These are phyloP conservation scores for Suhomyces tanzawaensis DNA, from an alignment of 805 yeast species.

Conservation along the genomic window DNA sequence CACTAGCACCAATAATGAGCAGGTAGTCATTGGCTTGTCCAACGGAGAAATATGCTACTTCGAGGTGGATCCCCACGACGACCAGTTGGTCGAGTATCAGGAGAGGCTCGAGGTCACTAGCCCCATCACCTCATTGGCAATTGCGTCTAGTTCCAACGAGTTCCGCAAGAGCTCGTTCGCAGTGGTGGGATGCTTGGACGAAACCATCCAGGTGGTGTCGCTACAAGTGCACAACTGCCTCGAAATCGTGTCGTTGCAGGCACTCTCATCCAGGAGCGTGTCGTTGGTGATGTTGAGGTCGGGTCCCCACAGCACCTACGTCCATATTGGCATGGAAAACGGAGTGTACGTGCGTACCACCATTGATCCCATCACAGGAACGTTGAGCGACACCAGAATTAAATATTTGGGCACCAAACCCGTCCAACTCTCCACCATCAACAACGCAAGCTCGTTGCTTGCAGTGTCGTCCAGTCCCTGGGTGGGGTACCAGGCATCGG, in stretches of 20 bases:
- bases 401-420: conserved; percentile 73
- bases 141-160: conserved; percentile 49
- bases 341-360: conserved; percentile 73
- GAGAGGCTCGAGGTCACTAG: conserved; percentile 53
- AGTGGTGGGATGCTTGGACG: conserved; percentile 71
- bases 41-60: conserved; percentile 78
- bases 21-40: conserved; percentile 68
- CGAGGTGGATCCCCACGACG: conserved; percentile 61
- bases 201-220: conserved; percentile 65
- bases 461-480: conserved; percentile 58
- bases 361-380: conserved; percentile 58
- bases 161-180: conserved; percentile 52
- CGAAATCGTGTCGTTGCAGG: conserved; percentile 62
- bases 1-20: conserved; percentile 65
- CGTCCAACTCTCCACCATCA: conserved; percentile 46
- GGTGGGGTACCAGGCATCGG: conserved; percentile 41
- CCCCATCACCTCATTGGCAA: conserved; percentile 47
- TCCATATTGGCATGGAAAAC: conserved; percentile 80
- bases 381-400: conserved; percentile 57
- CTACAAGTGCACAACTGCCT: conserved; percentile 58
- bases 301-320: conserved; percentile 22
- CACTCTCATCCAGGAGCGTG: conserved; percentile 48
- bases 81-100: conserved; percentile 68
- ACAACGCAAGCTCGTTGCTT: conserved; percentile 12
- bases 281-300: conserved; percentile 23